phyloP scores from a whole-genome alignment of 805 yeast species.

The Yarrowia sp. region DNA sequence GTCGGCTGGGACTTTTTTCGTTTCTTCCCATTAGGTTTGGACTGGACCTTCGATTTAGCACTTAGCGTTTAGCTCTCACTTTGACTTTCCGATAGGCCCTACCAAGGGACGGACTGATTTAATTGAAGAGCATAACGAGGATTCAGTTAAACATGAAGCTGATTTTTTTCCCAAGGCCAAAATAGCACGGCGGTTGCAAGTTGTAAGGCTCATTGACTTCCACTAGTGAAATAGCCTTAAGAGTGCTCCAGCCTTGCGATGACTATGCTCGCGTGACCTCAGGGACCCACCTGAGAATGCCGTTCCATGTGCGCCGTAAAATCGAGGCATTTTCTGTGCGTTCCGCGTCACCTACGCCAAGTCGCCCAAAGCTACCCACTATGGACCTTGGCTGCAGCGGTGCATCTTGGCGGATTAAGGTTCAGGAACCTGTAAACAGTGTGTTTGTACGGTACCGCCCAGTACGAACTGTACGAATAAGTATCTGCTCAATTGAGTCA shows the following conservation, averaged over 20 bases:
- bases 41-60: background rate
- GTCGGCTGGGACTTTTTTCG: background rate
- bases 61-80: background rate
- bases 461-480: too few species aligned
- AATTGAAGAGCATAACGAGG: background rate
- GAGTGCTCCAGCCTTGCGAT: constrained; percentile 7
- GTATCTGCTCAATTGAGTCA: too few species aligned
- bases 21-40: too few species aligned
- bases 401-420: background rate
- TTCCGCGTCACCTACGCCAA: background rate
- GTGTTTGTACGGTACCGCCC: too few species aligned
- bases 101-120: constrained; percentile 9
- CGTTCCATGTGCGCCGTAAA: background rate
- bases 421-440: too few species aligned
- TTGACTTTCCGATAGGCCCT: constrained; percentile 11
- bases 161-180: background rate
- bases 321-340: background rate
- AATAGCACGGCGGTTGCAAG: background rate
- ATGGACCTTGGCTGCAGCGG: constrained; percentile 1
- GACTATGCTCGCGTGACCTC: constrained; percentile 1
- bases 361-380: constrained; percentile 11
- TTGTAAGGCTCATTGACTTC: constrained; percentile 11
- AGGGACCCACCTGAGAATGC: background rate
- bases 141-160: background rate
- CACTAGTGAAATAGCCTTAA: background rate